Conservation (phyloP, 441 rosid genomes). For the Biscutella auriculata region DNA sequence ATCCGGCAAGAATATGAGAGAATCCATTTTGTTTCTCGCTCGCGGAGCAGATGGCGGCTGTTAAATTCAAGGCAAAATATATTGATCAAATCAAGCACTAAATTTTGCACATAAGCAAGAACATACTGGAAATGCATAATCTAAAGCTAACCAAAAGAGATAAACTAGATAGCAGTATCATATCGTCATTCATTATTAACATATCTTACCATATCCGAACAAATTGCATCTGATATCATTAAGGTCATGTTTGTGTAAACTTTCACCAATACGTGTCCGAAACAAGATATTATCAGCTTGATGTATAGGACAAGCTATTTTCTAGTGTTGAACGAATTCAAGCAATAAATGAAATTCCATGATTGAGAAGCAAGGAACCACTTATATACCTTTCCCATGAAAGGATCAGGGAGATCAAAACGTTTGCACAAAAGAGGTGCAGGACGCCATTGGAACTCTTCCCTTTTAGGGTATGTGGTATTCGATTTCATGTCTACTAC, state of each 20-base stretch:
- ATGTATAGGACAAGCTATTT: neutral
- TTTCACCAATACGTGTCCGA: neutral
- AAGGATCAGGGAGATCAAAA: constrained; percentile 91
- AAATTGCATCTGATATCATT: neutral
- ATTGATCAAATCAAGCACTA: neutral
- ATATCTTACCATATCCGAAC: neutral
- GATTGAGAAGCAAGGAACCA: neutral
- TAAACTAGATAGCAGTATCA: neutral
- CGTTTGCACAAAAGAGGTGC: constrained; percentile 83
- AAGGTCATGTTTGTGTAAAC: neutral
- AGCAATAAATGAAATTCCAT: neutral
- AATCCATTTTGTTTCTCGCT: constrained; percentile 72
- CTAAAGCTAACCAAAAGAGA: neutral
- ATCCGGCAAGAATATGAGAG: constrained; percentile 71
- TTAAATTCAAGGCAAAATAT: neutral
- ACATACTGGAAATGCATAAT: neutral
- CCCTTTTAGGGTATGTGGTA: constrained; percentile 61
- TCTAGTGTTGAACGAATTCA: neutral
- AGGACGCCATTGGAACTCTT: constrained; percentile 96
- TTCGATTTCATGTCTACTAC: constrained; percentile 35
- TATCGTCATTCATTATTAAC: neutral
- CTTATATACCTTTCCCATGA: constrained; percentile 72
- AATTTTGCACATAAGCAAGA: neutral
- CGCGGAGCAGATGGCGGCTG: constrained; percentile 81
- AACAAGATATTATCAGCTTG: neutral